Evolutionary conservation across 2,329 filamentous ascomycete species (phyloP), one percentile per base, ranked within the genome.

Genomic region (Alternaria alternata): DNA sequence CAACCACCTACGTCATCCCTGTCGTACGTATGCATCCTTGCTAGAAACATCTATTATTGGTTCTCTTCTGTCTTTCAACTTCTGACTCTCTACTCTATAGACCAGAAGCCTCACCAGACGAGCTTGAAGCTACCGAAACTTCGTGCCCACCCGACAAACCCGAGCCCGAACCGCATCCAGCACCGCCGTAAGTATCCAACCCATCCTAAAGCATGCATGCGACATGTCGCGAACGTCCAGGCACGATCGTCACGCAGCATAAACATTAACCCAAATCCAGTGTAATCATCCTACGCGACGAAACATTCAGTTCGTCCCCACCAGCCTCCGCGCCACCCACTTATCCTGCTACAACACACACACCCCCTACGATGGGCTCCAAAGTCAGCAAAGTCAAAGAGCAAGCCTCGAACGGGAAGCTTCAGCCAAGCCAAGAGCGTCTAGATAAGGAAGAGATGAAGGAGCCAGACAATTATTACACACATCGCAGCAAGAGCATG

Each of bases 401-500:
- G 32, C 36, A 63, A 7, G 51, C 62, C 7, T 42, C 61, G 14
- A 51, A 60, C 22, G 69, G 67, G 60, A 72, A 72, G 51, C 59
- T 73, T n/a, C 69, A 74, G 54, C 67, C 69, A 7, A 65, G 64
- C n/a, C 55, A 57, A 22, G 54, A 69, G 5, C 70, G 68, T 41
- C 60, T 65, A 16, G 75, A 77, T 48, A 77, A 75, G 39, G 74
- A 60, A n/a, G 66, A 77, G 49, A 75, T 77, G 74, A 72, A 74
- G 59, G 75, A 77, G 41, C 75, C 75, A 3, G 48, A 57, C 12
- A 76, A 76, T 38, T 77, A 77, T 63, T 77, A 77, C 61, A 60
- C 69, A 38, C 67, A 70, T 36, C 67, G 75, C 3, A 75, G 73
- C 36, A 76, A 76, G 66, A 74, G 69, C 26, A 74, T 75, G 72